These are phyloP conservation scores for Schoenoplectus tabernaemontani DNA, from an alignment of 202 grass and related monocot genomes.

Conservation along the genomic window DNA sequence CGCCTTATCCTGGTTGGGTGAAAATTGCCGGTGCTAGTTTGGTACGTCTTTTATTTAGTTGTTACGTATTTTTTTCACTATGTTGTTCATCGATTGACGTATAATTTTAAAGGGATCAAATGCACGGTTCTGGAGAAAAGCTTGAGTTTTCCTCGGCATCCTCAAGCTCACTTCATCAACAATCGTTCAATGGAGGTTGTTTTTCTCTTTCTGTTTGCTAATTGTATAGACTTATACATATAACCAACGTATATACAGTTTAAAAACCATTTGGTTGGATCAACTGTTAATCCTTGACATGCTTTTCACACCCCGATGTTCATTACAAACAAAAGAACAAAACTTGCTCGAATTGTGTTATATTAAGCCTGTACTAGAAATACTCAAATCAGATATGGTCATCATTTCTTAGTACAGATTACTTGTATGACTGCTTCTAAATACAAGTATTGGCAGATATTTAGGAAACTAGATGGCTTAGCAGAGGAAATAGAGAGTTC, in stretches of 20 bases:
- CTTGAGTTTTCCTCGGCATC: slow-evolving; percentile 57
- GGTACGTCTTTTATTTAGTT: background rate
- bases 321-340: background rate
- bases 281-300: background rate
- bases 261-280: background rate
- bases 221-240: background rate
- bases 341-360: background rate
- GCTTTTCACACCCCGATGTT: background rate
- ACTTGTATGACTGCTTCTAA: background rate
- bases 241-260: background rate
- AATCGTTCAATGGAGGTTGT: slow-evolving; percentile 92
- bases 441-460: slow-evolving; percentile 35
- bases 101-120: slow-evolving; percentile 42
- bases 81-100: background rate
- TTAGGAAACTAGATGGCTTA: slow-evolving; percentile 75
- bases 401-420: background rate
- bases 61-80: background rate
- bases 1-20: background rate
- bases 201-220: background rate
- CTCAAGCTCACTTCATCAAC: slow-evolving; percentile 90
- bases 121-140: slow-evolving; percentile 70
- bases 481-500: slow-evolving; percentile 60
- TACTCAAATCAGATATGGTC: background rate
- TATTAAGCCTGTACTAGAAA: background rate
- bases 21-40: background rate